Conservation (phyloP, 768 basidiomycete species). For the Mycena epipterygia region DNA sequence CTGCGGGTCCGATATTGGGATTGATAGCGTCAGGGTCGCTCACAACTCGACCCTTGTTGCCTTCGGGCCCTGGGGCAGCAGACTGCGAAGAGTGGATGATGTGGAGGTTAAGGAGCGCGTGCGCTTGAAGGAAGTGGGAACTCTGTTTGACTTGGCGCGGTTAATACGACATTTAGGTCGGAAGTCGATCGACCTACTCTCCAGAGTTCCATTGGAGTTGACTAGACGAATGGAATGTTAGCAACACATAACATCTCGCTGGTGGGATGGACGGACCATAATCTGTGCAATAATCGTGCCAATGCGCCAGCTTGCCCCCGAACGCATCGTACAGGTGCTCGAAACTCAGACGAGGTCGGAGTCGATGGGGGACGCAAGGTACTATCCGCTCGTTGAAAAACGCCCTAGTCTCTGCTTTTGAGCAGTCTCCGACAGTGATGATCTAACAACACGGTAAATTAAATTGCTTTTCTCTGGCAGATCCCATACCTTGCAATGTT, state of each 20-base stretch:
- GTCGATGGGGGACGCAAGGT: conserved; percentile 76
- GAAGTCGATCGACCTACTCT: conserved; percentile 61
- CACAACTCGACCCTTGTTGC: conserved; percentile 49
- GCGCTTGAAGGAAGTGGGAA: conserved; percentile 89
- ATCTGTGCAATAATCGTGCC: conserved; percentile 84
- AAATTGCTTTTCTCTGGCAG: neutral
- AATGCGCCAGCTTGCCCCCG: conserved; percentile 88
- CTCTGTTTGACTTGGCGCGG: conserved; percentile 74
- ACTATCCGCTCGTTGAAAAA: conserved; percentile 77
- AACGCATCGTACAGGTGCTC: conserved; percentile 83
- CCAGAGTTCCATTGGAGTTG: conserved; percentile 78
- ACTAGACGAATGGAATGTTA: conserved; percentile 56
- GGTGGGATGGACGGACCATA: conserved; percentile 61
- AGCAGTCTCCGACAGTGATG: conserved; percentile 85
- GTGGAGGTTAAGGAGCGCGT: conserved; percentile 86
- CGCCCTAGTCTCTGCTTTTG: conserved; percentile 75
- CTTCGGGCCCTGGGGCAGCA: conserved; percentile 47
- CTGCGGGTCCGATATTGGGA: conserved; percentile 70
- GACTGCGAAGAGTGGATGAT: conserved; percentile 87
- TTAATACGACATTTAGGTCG: conserved; percentile 16
- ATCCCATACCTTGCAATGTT: conserved; percentile 83
- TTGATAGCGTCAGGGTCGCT: conserved; percentile 66
- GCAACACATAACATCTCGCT: neutral
- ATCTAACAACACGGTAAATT: conserved; percentile 56
- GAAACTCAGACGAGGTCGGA: conserved; percentile 71